Conservation (phyloP, 1,139 yeast genomes). For the Sugiyamaella pinicola region DNA sequence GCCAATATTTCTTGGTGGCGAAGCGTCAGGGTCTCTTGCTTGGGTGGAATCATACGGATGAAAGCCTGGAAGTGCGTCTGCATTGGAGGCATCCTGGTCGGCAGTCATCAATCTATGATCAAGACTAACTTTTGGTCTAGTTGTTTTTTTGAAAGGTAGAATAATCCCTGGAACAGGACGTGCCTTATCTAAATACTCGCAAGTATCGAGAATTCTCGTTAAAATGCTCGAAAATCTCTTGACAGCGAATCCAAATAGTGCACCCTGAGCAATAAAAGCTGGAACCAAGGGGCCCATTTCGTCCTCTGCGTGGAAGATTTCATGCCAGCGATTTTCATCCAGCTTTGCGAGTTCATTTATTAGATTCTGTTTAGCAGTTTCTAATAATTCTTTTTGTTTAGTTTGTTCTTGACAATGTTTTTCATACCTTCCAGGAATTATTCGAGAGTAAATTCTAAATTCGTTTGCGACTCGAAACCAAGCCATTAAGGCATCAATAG, state of each 20-base stretch:
- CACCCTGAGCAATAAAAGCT: conserved; percentile 26
- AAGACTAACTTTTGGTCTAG: conserved; percentile 15
- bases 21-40: conserved; percentile 40
- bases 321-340: conserved; percentile 20
- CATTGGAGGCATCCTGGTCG: conserved; percentile 20
- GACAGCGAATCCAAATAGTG: conserved; percentile 28
- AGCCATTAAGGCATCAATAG: conserved; percentile 21
- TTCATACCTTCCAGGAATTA: conserved; percentile 17
- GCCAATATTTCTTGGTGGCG: conserved; percentile 37
- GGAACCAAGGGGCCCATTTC: conserved; percentile 19
- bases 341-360: conserved; percentile 13
- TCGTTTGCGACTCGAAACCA: conserved; percentile 34
- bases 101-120: conserved; percentile 15
- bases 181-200: conserved; percentile 26
- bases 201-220: conserved; percentile 18
- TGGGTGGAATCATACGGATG: conserved; percentile 25
- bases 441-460: conserved; percentile 23
- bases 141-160: conserved; percentile 26
- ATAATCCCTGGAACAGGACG: conserved; percentile 29
- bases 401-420: conserved; percentile 20
- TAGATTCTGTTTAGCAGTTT: conserved; percentile 15
- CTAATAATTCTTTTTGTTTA: conserved; percentile 17
- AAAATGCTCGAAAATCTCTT: conserved; percentile 3
- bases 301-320: conserved; percentile 13
- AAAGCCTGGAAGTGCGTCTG: conserved; percentile 21